A percentile compares a stretch with the other conserved stretches of the same genome.
Conservation (phyloP, 140 eudicot species). For the Senecio squalidus region DNA sequence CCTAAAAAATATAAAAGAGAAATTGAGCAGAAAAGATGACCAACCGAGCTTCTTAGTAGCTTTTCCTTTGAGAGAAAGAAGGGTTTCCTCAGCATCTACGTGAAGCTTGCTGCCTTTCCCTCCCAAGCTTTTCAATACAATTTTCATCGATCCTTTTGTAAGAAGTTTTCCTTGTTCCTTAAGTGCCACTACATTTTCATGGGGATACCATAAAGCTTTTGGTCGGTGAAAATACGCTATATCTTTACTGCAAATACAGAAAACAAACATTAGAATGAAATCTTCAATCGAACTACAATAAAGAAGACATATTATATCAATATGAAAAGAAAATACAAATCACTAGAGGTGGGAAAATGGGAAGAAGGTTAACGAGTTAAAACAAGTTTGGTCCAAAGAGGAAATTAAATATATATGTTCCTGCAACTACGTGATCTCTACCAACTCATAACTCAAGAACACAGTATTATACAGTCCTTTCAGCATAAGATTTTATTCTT, state of each 20-base stretch:
- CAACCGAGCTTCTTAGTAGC: constrained; percentile 94
- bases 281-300: background rate
- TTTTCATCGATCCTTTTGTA: constrained; percentile 73
- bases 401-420: no score
- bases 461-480: background rate
- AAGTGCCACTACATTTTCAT: constrained; percentile 77
- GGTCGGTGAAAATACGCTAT: constrained; percentile 93
- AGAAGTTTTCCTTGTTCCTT: constrained; percentile 72
- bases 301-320: background rate
- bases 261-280: constrained; percentile 6
- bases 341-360: no score
- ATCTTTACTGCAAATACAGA: constrained; percentile 73
- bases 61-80: constrained; percentile 73
- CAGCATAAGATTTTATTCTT: constrained; percentile 23
- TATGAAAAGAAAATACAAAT: background rate
- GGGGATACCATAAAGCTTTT: constrained; percentile 95
- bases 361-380: no score
- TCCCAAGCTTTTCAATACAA: constrained; percentile 81
- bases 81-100: constrained; percentile 80
- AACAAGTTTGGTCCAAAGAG: no score
- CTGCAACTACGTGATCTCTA: no score
- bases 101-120: constrained; percentile 93
- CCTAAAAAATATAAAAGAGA: no score
- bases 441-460: background rate
- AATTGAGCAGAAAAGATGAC: background rate